Evolutionary conservation across 208 protist species (phyloP).

Genomic region (Strigomonas culicis): DNA sequence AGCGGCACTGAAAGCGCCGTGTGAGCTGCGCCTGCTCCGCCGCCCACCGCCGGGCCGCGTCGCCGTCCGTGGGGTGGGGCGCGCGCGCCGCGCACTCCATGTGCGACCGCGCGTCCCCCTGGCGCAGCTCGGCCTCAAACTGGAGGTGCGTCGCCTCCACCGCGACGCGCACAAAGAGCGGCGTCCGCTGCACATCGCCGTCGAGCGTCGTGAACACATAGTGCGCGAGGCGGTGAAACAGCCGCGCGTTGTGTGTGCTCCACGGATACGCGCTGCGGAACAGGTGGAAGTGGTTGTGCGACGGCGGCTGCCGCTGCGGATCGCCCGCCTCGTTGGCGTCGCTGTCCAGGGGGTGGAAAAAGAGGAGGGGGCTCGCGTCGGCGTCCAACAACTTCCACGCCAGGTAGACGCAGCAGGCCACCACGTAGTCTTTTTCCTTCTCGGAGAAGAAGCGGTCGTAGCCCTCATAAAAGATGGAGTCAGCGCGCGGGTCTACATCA

Average conservation of each 20-base stretch:
- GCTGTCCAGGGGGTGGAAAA: neutral
- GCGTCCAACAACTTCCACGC: slow-evolving; percentile 7
- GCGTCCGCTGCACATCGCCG: neutral
- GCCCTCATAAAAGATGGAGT: too few relatives aligned
- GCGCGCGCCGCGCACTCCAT: neutral
- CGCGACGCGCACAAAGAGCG: neutral
- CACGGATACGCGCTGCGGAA: too few relatives aligned
- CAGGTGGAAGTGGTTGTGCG: too few relatives aligned
- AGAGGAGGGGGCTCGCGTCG: neutral
- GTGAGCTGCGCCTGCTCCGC: neutral
- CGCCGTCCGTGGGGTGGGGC: neutral
- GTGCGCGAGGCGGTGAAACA: too few relatives aligned
- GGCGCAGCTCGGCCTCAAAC: neutral
- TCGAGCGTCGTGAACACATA: slow-evolving; percentile 6
- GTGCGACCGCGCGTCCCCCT: neutral
- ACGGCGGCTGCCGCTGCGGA: neutral
- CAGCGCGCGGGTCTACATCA: neutral
- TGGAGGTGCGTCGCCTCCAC: neutral
- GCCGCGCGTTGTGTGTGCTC: too few relatives aligned
- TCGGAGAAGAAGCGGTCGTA: neutral
- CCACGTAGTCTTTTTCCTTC: neutral
- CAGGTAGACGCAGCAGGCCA: neutral
- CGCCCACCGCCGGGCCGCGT: neutral
- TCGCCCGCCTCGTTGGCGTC: neutral
- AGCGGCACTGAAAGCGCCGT: neutral